Base-by-base conservation (phyloP, 2,329 filamentous ascomycete species). In the Coniosporium tulheliwenetii region DNA sequence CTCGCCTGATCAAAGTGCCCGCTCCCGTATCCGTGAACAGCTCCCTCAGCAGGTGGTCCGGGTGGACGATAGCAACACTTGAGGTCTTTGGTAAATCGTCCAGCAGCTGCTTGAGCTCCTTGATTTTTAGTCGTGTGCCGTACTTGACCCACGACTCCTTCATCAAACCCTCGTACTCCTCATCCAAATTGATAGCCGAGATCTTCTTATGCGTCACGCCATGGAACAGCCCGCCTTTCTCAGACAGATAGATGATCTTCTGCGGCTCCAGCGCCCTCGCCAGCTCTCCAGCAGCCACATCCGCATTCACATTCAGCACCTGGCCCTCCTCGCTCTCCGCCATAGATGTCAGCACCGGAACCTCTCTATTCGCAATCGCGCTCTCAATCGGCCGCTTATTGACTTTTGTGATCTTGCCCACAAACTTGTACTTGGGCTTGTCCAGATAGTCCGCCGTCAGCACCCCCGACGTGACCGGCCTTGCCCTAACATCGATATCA, bases 221-320 rank as follows among this genome's bases (percentile, higher is more conserved):
- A 57, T 96, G 85, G 64, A 94, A 93, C 30, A 98, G 67, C 7
- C 89, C 91, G 39, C 91, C 91, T 72, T 96, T 96, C 67, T 98
- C 91, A 5, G 86, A 93, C n/a, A 96, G 72, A 60, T 95, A 98
- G 44, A 98, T 87, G 45, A 96, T 89, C 76, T 98, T 98, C 53
- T 96, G 68, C 19, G 91, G 91, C 63, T 96, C 80, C 41, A 98
- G 69, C 42, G 83, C 77, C 44, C 85, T 79, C 16, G 91, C 89
- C 45, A 98, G 71, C 65, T 95, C 89, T 48, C 87, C 87, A 29
- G 91, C 91, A 31, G 89, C 89, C 45, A 95, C 89, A 61, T 98
- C 91, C 31, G 91, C 91, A 55, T 98, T 98, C 59, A 98, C 91
- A 56, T 98, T 98, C 47, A 98, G 72, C 39, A 96, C 79, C 60